Conservation (phyloP, 192 early-diverging fungal species). For the Backusella australiensis region DNA sequence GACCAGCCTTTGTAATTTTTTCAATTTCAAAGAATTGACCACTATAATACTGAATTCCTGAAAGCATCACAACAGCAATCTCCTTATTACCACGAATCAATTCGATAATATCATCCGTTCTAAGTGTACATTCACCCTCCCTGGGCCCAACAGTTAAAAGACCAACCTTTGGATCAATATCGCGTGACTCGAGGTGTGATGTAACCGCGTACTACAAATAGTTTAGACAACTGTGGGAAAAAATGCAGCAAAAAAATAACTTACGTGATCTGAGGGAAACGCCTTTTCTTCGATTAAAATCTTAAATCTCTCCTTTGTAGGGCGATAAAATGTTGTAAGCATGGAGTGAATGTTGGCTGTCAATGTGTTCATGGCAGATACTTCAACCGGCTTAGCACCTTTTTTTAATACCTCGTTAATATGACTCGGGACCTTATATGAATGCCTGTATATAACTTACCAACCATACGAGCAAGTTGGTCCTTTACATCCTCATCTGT, state of each 20-base stretch:
- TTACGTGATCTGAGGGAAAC: conserved; percentile 90
- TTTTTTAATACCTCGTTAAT: neutral
- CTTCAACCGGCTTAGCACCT: conserved; percentile 76
- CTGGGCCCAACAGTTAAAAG: conserved; percentile 77
- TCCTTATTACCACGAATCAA: conserved; percentile 67
- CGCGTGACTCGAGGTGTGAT: conserved; percentile 88
- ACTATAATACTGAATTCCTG: conserved; percentile 94
- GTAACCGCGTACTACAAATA: conserved; percentile 72
- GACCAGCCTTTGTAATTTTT: conserved; percentile 78
- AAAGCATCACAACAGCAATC: conserved; percentile 87
- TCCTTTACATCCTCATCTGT: conserved; percentile 78
- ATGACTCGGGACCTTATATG: neutral
- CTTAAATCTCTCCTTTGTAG: conserved; percentile 69
- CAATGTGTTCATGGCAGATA: conserved; percentile 90
- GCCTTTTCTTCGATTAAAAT: conserved; percentile 90
- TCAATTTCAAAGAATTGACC: conserved; percentile 87
- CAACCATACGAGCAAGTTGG: conserved; percentile 77
- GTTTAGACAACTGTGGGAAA: neutral
- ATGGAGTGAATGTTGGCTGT: conserved; percentile 91
- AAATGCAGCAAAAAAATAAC: conserved; percentile 8
- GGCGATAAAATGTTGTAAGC: conserved; percentile 92
- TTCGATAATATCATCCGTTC: conserved; percentile 80
- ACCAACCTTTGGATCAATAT: conserved; percentile 61
- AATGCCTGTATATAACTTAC: conserved; percentile 34
- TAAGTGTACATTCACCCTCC: conserved; percentile 64